These are phyloP conservation scores for Trichoderma sp. DNA, from an alignment of 2,329 filamentous ascomycete species.

Conservation along the genomic window DNA sequence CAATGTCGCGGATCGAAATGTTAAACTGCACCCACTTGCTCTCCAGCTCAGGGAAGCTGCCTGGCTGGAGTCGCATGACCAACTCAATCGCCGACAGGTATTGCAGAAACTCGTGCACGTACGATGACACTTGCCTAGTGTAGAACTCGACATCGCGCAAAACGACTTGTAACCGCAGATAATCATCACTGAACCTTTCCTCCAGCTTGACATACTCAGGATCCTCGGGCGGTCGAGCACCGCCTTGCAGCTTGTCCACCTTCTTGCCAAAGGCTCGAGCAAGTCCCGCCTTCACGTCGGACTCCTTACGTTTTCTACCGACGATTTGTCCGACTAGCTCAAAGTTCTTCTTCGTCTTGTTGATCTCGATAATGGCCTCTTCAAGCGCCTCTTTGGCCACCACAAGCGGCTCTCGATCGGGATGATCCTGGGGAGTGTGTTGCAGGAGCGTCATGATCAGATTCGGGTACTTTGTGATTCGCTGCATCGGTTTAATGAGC, in stretches of 20 bases:
- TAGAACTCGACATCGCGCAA: conserved; percentile 94
- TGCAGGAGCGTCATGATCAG: conserved; percentile 77
- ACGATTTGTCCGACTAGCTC: conserved; percentile 90
- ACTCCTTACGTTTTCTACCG: conserved; percentile 80
- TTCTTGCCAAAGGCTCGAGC: conserved; percentile 88
- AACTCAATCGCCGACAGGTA: conserved; percentile 80
- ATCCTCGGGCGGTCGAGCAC: conserved; percentile 67
- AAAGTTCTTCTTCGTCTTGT: conserved; percentile 92
- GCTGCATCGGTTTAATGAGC: conserved; percentile 95
- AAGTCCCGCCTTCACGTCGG: conserved; percentile 78
- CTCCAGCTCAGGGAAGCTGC: conserved; percentile 78
- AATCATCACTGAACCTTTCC: conserved; percentile 88
- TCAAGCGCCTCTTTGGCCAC: conserved; percentile 54
- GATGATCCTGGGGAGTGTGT: conserved; percentile 77
- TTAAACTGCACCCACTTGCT: conserved; percentile 94
- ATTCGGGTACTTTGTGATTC: conserved; percentile 89
- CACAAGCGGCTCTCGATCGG: conserved; percentile 68
- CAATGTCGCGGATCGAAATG: conserved; percentile 80
- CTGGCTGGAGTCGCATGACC: conserved; percentile 70
- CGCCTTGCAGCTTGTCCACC: conserved; percentile 75
- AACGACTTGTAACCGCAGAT: conserved; percentile 86
- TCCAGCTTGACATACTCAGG: conserved; percentile 75
- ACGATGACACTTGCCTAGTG: conserved; percentile 74
- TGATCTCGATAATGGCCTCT: conserved; percentile 78
- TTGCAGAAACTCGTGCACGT: conserved; percentile 76